Base-by-base conservation (phyloP, 495 filamentous ascomycete species). In the Podospora conica region DNA sequence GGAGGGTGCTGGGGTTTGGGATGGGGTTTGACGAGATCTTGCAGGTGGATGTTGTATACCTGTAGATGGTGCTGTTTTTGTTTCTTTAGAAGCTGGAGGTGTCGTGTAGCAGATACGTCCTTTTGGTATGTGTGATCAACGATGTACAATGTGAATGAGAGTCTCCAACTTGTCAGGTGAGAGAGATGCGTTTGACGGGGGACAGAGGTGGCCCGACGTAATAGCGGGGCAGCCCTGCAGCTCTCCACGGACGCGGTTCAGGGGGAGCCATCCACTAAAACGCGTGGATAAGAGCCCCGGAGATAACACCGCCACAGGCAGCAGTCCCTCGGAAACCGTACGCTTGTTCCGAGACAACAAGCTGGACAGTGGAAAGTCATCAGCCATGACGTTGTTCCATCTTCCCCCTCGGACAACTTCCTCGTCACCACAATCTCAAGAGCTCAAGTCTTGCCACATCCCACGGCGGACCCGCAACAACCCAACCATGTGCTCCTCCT, bases 261-360 rank as follows among this genome's bases (percentile, higher is more conserved):
- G 58, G 28, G 60, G 59, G 28, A 12, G n/a, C 8, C 18, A 11
- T 9, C 9, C 22, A 23, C 48, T 55, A 53, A 40, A n/a, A n/a
- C 63, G 54, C n/a, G 65, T 67, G 7, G 55, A 58, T 65, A 64
- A 55, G 55, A 0, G 1, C 15, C 54, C 33, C 53, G 60, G 65
- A 67, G 63, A 64, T 64, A 64, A 58, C 40, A 27, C 28, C 33
- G n/a, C 29, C 55, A 54, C 55, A 58, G 63, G 63, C 63, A 64
- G 53, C 63, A 58, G 31, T 40, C 2, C 23, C 61, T 63, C 61
- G 63, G 54, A 58, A 55, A 57, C 58, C 63, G 54, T 28, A 28
- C 21, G 54, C 63, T 48, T 48, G 40, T 48, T n/a, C 40, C 40
- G 40, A 48, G 40, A 48, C 40, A 48, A 48, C 40, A 48, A 48